Conservation (phyloP, 495 filamentous ascomycete species). For the Tuber calosporum region DNA sequence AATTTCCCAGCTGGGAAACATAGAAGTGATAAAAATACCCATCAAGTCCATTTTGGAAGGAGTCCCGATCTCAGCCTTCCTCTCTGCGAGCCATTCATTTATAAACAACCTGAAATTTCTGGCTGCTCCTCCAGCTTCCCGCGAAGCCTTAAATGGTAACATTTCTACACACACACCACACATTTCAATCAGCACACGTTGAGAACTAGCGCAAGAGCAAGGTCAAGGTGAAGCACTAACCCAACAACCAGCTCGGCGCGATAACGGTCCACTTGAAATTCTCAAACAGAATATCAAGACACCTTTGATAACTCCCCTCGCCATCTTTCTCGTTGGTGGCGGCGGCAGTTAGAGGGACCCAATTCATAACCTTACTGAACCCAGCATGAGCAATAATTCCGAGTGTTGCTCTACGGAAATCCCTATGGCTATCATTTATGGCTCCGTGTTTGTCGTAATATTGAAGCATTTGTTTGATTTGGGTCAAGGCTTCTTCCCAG, state of each 20-base stretch:
- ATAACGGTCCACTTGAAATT: background rate
- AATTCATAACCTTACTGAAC: background rate
- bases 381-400: background rate
- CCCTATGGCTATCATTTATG: background rate
- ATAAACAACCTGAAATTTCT: background rate
- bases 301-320: background rate
- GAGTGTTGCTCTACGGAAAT: background rate
- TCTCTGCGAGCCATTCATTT: background rate
- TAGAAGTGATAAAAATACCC: background rate
- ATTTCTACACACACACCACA: background rate
- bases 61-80: background rate
- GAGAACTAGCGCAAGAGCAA: no score
- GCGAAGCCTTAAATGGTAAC: background rate
- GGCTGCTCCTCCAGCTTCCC: background rate
- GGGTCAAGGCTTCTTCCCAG: background rate
- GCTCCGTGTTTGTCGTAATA: background rate
- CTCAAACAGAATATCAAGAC: background rate
- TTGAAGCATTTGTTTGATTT: background rate
- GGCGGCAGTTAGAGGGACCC: background rate
- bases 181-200: background rate
- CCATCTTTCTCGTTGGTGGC: background rate
- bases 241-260: background rate
- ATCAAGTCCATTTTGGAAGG: background rate
- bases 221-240: background rate
- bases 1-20: background rate